These are phyloP conservation scores for Cordyceps farinosa DNA, from an alignment of 2,329 filamentous ascomycete species.

Conservation along the genomic window DNA sequence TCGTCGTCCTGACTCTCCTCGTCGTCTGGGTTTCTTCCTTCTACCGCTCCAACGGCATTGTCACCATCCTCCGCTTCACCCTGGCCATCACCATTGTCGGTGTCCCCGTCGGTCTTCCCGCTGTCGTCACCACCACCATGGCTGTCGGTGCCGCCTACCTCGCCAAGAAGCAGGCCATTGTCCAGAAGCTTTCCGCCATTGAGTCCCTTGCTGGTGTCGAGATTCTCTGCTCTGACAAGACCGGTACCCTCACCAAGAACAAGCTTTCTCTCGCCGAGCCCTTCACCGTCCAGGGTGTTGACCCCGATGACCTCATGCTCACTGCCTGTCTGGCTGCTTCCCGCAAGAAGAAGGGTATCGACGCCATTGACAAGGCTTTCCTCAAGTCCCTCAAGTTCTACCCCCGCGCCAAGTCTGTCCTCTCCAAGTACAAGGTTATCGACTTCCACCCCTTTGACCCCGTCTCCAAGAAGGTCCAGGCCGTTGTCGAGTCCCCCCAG, in stretches of 20 bases:
- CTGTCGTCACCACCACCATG: conserved; percentile 93
- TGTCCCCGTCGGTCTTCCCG: conserved; percentile 88
- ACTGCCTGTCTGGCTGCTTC: conserved; percentile 87
- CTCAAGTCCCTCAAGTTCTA: conserved; percentile 80
- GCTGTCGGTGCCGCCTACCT: conserved; percentile 89
- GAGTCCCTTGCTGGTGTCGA: conserved; percentile 90
- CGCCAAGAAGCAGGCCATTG: conserved; percentile 88
- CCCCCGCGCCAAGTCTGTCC: conserved; percentile 73
- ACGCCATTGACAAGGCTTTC: conserved; percentile 93
- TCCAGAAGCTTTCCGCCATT: conserved; percentile 88
- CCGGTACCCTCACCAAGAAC: conserved; percentile 90
- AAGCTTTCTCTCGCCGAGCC: conserved; percentile 85
- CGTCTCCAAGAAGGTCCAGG: conserved; percentile 88
- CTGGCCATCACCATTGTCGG: conserved; percentile 87
- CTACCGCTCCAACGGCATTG: conserved; percentile 80
- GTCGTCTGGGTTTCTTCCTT: conserved; percentile 84
- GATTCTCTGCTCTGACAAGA: conserved; percentile 94
- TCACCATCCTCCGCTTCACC: conserved; percentile 77
- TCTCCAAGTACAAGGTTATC: conserved; percentile 79
- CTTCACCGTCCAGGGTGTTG: conserved; percentile 76
- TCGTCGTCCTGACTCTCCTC: conserved; percentile 77
- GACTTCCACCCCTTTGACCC: conserved; percentile 88
- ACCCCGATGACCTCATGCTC: conserved; percentile 85
- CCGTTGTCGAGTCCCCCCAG: conserved; percentile 76
- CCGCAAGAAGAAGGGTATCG: conserved; percentile 93